Conservation (phyloP, 257 asterid species). For the Rubia yunnanensis region DNA sequence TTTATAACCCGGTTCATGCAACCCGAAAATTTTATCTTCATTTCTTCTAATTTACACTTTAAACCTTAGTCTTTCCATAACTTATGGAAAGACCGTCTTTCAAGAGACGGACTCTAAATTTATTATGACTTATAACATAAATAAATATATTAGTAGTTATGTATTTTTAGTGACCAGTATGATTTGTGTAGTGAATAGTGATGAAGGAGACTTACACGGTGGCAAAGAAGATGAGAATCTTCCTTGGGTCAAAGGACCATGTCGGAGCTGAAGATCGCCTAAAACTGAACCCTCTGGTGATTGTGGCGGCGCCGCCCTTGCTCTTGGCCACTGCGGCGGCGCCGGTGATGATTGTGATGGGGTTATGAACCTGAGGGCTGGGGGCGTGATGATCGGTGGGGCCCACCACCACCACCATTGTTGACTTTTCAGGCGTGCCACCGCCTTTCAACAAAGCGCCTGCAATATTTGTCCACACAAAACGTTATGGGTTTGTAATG, state of each 20-base stretch:
- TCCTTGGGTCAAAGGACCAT: constrained; percentile 49
- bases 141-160: no score
- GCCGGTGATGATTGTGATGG: constrained; percentile 52
- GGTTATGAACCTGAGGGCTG: constrained; percentile 53
- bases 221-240: constrained; percentile 71
- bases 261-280: constrained; percentile 42
- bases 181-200: no score
- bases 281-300: constrained; percentile 37
- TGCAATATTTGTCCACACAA: constrained; percentile 21
- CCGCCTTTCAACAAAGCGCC: constrained; percentile 37
- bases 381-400: constrained; percentile 34
- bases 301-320: constrained; percentile 14
- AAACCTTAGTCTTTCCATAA: background rate
- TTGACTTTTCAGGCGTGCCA: constrained; percentile 64
- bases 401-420: constrained; percentile 31
- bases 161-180: no score
- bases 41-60: no score
- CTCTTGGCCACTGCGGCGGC: constrained; percentile 25
- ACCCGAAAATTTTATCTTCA: no score
- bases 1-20: no score
- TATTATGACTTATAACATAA: no score
- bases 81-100: no score
- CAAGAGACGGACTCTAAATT: no score
- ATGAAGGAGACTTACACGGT: constrained; percentile 32
- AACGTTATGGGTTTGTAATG: constrained; percentile 2